Base-by-base conservation (phyloP, 768 basidiomycete genomes). In the Russula earlei region DNA sequence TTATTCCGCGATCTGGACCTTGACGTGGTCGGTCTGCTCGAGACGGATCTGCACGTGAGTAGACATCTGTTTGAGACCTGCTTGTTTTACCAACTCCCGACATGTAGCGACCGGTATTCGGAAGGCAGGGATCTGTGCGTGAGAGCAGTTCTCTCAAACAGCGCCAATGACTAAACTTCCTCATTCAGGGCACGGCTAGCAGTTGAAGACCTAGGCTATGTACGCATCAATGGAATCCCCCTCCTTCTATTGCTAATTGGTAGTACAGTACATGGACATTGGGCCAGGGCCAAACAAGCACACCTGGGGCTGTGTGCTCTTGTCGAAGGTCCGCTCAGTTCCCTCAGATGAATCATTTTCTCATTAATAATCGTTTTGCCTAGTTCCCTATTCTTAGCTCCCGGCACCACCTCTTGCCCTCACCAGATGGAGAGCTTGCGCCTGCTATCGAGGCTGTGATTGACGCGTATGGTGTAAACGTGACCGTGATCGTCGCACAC, bases 341-440 rank as follows among this genome's bases (percentile, higher is more conserved):
- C 14, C 22, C 25, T 31, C 20, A 20, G 36, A 29, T 5, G 11
- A 17, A 40, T 24, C 19, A 49, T 60, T 36, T 38, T 25, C 5
- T 12, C 34, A 52, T 24, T 49, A 25, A 37, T 22, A 10, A 55
- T 46, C n/a, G 33, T 1, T 3, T 40, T 43, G 5, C 58, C 25
- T 47, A 91, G 82, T 95, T 90, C 71, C 91, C 92, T 0, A 94
- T 95, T 66, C 75, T 94, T 63, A 83, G 83, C 62, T 87, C 90
- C 1, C 83, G 80, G 14, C 92, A 94, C 65, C 88, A 93, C 65
- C 75, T 94, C 0, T 76, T 94, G 38, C 91, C 92, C 0, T 93
- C 91, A 1, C 92, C 92, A 19, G 67, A 78, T 54, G 87, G 88
- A 8, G 91, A 93, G 67, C 81, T 94, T 24, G 91, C 90, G 2